Conservation (phyloP, 805 yeast genomes). For the Candida anglica region DNA sequence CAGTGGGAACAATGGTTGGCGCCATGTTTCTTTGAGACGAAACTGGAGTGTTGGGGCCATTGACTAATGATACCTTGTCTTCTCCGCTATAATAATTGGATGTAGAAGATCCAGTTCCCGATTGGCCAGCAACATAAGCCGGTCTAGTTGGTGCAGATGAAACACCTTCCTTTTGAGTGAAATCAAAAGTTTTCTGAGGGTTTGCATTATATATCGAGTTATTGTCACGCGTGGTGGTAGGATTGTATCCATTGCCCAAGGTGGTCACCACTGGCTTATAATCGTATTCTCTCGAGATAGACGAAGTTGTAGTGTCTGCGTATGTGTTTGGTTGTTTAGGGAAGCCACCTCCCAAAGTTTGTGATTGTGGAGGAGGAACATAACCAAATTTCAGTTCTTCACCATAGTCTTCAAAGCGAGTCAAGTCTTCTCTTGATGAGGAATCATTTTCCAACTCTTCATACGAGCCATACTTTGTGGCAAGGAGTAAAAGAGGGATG, state of each 20-base stretch:
- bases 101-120: constrained; percentile 4
- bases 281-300: constrained; percentile 17
- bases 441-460: constrained; percentile 13
- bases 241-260: neutral
- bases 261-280: too few species aligned
- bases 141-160: neutral
- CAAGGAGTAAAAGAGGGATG: constrained; percentile 43
- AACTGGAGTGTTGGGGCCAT: constrained; percentile 32
- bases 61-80: constrained; percentile 17
- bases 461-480: constrained; percentile 20
- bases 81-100: constrained; percentile 6
- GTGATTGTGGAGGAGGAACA: constrained; percentile 2
- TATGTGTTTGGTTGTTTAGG: too few species aligned
- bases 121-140: constrained; percentile 2
- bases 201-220: constrained; percentile 27
- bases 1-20: constrained; percentile 24
- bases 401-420: constrained; percentile 7
- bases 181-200: constrained; percentile 30
- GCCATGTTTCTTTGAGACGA: constrained; percentile 28
- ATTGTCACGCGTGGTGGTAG: constrained; percentile 8
- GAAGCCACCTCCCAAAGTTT: too few species aligned
- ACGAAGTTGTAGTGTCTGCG: constrained; percentile 12
- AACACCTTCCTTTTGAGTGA: constrained; percentile 18
- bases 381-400: constrained; percentile 14
- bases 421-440: constrained; percentile 1